Conservation (phyloP, 2,329 filamentous ascomycete species). For the Paracorniculantispora psalliotae region DNA sequence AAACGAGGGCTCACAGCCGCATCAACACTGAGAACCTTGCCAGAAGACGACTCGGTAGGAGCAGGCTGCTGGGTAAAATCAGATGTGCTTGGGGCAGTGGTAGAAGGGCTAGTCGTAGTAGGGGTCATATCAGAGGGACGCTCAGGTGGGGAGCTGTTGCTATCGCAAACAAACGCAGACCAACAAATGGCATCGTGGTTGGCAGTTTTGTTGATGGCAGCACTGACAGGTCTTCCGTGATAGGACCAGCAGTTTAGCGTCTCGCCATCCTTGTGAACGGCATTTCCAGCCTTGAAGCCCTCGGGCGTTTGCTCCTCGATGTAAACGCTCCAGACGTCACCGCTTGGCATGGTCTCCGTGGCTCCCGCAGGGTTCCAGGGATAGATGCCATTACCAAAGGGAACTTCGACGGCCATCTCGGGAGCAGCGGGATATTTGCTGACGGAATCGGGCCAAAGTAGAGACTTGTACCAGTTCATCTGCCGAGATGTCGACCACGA, state of each 20-base stretch:
- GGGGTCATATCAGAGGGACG: slow-evolving; percentile 32
- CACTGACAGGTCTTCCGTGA: slow-evolving; percentile 34
- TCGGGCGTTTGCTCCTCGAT: slow-evolving; percentile 37
- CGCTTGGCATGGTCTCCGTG: slow-evolving; percentile 34
- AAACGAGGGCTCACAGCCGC: slow-evolving; percentile 33
- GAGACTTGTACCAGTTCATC: slow-evolving; percentile 39
- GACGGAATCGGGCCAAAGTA: slow-evolving; percentile 31
- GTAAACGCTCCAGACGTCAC: slow-evolving; percentile 37
- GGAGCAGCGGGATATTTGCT: slow-evolving; percentile 32
- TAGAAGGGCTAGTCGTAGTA: slow-evolving; percentile 30
- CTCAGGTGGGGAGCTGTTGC: slow-evolving; percentile 28
- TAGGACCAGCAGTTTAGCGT: slow-evolving; percentile 39
- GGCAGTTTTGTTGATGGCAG: slow-evolving; percentile 34
- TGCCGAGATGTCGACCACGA: slow-evolving; percentile 40
- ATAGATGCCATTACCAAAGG: slow-evolving; percentile 33
- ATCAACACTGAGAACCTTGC: slow-evolving; percentile 28
- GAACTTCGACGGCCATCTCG: slow-evolving; percentile 35
- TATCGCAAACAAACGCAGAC: slow-evolving; percentile 39
- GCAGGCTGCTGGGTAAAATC: slow-evolving; percentile 25
- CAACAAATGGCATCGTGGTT: slow-evolving; percentile 34
- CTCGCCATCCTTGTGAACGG: slow-evolving; percentile 35
- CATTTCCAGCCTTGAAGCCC: slow-evolving; percentile 35
- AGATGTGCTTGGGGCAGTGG: slow-evolving; percentile 28
- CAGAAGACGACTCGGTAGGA: slow-evolving; percentile 26
- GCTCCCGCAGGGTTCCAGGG: slow-evolving; percentile 34